phyloP scores from a whole-genome alignment of 2,329 filamentous ascomycete species.

The Botrytis byssoidea region DNA sequence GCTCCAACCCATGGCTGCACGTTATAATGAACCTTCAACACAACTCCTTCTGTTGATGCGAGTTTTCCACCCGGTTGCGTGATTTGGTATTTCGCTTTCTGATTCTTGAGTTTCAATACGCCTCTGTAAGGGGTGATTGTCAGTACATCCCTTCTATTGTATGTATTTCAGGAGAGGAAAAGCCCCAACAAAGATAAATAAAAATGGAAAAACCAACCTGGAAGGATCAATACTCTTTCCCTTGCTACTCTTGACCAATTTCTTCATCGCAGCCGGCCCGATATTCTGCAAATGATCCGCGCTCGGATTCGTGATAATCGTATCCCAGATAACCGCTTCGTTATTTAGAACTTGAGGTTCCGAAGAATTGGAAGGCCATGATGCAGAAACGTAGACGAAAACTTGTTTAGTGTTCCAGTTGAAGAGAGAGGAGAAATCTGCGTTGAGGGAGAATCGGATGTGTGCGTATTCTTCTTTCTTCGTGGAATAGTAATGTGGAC shows the following conservation, averaged over 20 bases:
- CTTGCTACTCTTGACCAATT: slow-evolving; percentile 57
- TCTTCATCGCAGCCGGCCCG: slow-evolving; percentile 59
- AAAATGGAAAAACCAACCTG: slow-evolving; percentile 29
- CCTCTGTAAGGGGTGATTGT: slow-evolving; percentile 50
- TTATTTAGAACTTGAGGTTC: slow-evolving; percentile 43
- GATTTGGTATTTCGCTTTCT: slow-evolving; percentile 95
- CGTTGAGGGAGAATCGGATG: slow-evolving; percentile 88
- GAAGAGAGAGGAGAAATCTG: slow-evolving; percentile 88
- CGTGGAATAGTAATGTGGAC: slow-evolving; percentile 91
- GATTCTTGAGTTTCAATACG: slow-evolving; percentile 73
- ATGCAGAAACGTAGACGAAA: slow-evolving; percentile 92
- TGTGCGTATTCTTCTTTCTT: slow-evolving; percentile 96
- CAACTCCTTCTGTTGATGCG: slow-evolving; percentile 70
- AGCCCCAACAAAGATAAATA: background rate
- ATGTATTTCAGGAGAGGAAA: background rate
- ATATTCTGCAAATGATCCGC: slow-evolving; percentile 62
- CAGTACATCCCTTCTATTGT: background rate
- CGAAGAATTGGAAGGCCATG: slow-evolving; percentile 51
- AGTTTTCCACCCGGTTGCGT: slow-evolving; percentile 82
- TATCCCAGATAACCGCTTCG: slow-evolving; percentile 92
- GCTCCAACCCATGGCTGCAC: slow-evolving; percentile 95
- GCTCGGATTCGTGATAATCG: slow-evolving; percentile 77
- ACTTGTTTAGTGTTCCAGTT: slow-evolving; percentile 99
- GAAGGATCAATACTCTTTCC: slow-evolving; percentile 57
- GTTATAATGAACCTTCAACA: slow-evolving; percentile 86